Base-by-base conservation (phyloP, 768 basidiomycete genomes). In the Suillus tomentosus region DNA sequence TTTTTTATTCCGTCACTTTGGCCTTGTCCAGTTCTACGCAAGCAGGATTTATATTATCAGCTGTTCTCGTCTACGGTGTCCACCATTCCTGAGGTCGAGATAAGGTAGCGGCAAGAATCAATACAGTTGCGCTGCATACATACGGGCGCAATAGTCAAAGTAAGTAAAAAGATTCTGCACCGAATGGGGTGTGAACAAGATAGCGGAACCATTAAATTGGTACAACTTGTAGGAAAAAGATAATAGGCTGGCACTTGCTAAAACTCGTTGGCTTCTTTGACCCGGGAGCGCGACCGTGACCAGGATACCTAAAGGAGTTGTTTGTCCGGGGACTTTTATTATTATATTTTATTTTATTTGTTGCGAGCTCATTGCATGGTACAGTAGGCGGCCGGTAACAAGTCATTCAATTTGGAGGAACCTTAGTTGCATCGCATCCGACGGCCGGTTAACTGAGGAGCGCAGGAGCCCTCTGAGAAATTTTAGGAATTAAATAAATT, bases 131-230 rank as follows among this genome's bases (percentile, higher is more conserved):
- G 22, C 55, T 15, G 50, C 53, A 34, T 34, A 11, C 56, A 19
- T 19, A 27, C 24, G 57, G 57, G 19, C 5, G 24, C 39, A 58
- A 43, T 17, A 24, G 17, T 19, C 17, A 40, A 24, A 39, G 56
- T 17, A 22, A 31, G 31, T 31, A 31, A 31, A 22, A n/a, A 27
- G 15, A 22, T 34, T n/a, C 17, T 34, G 17, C 31, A 40, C 6
- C 39, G 57, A 42, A 58, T 58, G 57, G 57, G 39, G 57, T 58
- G 57, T 42, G 57, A 58, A 54, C 53, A 36, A 58, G 40, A 42
- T 57, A 42, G 34, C 57, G 57, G 57, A 58, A 58, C 27, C 17
- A 58, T 58, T 58, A 58, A 58, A 13, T 13, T 19, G 17, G 14
- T 27, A 19, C 24, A 24, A 57, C 56, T 40, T 40, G 56, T 42